Evolutionary conservation across 2,329 filamentous ascomycete genomes (phyloP).

Genomic region (Fusarium praegraminearum): DNA sequence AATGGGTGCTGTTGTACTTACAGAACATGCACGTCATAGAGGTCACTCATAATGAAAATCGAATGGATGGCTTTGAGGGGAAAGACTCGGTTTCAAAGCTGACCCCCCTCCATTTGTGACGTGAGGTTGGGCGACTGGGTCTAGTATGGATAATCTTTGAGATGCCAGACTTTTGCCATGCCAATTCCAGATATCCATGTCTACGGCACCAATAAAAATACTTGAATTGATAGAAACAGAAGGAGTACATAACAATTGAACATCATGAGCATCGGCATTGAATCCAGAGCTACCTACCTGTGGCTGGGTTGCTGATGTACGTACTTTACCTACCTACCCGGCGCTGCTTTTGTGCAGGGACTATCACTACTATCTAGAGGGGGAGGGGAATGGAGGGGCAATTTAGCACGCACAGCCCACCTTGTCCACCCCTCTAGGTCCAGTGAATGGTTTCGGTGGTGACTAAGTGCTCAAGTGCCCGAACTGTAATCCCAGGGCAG

Average conservation of each 20-base stretch:
- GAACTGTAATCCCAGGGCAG: slow-evolving; percentile 40
- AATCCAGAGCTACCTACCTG: neutral
- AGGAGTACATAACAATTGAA: neutral
- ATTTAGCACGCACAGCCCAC: neutral
- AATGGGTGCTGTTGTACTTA: neutral
- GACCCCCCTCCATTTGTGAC: slow-evolving; percentile 23
- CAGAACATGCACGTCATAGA: slow-evolving; percentile 36
- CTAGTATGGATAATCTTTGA: slow-evolving; percentile 1
- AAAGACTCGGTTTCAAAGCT: slow-evolving; percentile 33
- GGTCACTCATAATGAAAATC: slow-evolving; percentile 22
- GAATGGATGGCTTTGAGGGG: slow-evolving; percentile 9
- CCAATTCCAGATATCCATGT: neutral
- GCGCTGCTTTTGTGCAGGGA: neutral
- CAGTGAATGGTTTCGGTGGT: slow-evolving; percentile 15
- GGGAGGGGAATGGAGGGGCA: slow-evolving; percentile 31
- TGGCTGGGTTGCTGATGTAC: neutral
- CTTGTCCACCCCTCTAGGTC: neutral
- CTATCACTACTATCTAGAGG: neutral
- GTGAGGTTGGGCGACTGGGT: neutral
- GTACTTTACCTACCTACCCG: slow-evolving; percentile 3
- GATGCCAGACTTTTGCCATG: neutral
- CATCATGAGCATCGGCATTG: neutral
- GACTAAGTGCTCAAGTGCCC: slow-evolving; percentile 24
- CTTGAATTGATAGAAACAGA: neutral
- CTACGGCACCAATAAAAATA: neutral